Evolutionary conservation across 306 rosid species (phyloP), one percentile per base, ranked within the genome.

Genomic region (Astragalus membranaceus): DNA sequence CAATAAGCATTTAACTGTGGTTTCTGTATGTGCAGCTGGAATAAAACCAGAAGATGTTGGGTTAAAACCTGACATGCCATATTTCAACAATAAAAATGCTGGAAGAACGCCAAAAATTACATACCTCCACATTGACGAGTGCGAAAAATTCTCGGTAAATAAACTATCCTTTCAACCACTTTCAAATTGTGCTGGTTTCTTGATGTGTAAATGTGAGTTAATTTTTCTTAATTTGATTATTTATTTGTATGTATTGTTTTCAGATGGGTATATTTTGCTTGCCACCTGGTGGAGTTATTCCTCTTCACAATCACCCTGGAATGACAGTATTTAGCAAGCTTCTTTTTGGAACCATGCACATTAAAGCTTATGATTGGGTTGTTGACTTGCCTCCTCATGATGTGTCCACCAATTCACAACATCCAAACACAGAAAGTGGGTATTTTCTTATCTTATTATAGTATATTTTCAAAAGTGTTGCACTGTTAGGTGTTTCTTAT

Each of bases 271-370:
- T 93, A 75, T 93, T 90, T 79, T 93, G 97, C 84, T 75, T 93
- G 82, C 98, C 98, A 41, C 96, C 97, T 30, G 82, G 87, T 3
- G 97, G 92, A 16, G 90, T 90, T 54, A 70, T 93, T 76, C 98
- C 98, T 5, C 97, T 93, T 75, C 98, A 93, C 60, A 93, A 93
- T 78, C 98, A 93, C 74, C 98, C 98, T 0, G 98, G 88, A 72
- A 93, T 93, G 98, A 93, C 97, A 4, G 98, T 93, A 73, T 93
- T 93, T 41, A 85, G 97, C 29, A 93, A 93, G 75, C 88, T 93
- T 63, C 87, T 93, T 5, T 87, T 90, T 14, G 98, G 98, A 69
- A 88, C 90, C 1, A 88, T 93, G 97, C 96, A 93, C 77, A 88
- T 93, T 78, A 88, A 93, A 75, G 85, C 98, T 3, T 93, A 90